These are phyloP conservation scores for Eucommia ulmoides DNA, from an alignment of 257 asterid species.

Conservation along the genomic window DNA sequence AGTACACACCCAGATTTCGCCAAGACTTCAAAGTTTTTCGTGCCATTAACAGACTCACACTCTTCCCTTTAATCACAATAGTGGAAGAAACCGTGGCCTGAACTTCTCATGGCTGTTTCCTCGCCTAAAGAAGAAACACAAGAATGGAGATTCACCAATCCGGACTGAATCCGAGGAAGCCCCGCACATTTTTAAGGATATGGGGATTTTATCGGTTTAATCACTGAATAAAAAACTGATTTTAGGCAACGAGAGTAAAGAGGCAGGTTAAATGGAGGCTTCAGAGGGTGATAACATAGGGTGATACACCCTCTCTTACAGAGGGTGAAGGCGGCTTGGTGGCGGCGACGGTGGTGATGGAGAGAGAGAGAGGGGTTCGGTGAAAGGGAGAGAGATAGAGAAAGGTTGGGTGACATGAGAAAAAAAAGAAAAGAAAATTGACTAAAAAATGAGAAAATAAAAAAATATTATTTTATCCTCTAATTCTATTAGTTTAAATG, in stretches of 20 bases:
- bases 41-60: conserved; percentile 65
- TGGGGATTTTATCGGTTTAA: conserved; percentile 32
- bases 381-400: too few species aligned
- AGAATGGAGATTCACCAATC: conserved; percentile 25
- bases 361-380: too few species aligned
- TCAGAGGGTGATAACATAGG: too few species aligned
- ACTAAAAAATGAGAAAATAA: too few species aligned
- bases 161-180: conserved; percentile 31
- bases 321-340: too few species aligned
- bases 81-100: conserved; percentile 35
- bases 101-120: conserved; percentile 70
- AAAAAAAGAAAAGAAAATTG: too few species aligned
- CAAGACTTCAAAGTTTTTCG: conserved; percentile 39
- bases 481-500: too few species aligned
- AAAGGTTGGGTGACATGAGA: too few species aligned
- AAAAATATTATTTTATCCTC: too few species aligned
- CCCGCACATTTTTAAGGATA: conserved; percentile 26
- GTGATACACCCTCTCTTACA: too few species aligned
- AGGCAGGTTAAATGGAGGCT: conserved; percentile 52
- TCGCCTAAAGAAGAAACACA: conserved; percentile 60
- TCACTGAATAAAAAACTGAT: conserved; percentile 39
- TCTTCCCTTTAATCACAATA: conserved; percentile 50
- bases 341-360: too few species aligned
- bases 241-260: conserved; percentile 51
- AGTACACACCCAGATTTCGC: conserved; percentile 34